These are phyloP conservation scores for Brettanomyces bruxellensis DNA, from an alignment of 805 yeast species.

Conservation along the genomic window DNA sequence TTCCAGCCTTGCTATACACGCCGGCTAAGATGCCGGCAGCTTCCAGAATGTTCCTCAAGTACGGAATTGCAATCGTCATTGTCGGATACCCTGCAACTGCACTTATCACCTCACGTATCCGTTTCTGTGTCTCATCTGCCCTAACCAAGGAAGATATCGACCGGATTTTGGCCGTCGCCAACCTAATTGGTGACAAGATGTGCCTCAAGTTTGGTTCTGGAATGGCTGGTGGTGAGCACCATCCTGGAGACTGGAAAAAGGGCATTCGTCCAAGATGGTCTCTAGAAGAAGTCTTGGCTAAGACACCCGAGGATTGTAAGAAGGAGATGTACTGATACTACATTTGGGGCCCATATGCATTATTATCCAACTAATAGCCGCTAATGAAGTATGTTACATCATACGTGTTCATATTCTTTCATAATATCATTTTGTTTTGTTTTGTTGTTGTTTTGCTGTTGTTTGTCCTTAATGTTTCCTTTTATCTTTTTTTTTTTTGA, in stretches of 20 bases:
- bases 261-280: constrained; percentile 66
- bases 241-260: constrained; percentile 45
- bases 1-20: constrained; percentile 77
- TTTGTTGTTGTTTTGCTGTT: background rate
- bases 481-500: no score
- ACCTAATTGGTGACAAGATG: constrained; percentile 69
- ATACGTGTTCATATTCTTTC: background rate
- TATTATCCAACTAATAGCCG: background rate
- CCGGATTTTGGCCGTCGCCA: constrained; percentile 56
- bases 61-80: constrained; percentile 86
- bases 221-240: constrained; percentile 50
- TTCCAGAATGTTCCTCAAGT: constrained; percentile 68
- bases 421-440: background rate
- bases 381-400: background rate
- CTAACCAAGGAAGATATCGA: constrained; percentile 93
- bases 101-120: constrained; percentile 75
- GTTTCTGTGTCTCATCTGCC: constrained; percentile 88
- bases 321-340: constrained; percentile 12
- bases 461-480: no score
- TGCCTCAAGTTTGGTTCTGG: constrained; percentile 74
- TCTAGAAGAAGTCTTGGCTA: constrained; percentile 65
- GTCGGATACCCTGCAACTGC: constrained; percentile 99
- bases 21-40: constrained; percentile 95
- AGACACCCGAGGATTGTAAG: constrained; percentile 58
- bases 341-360: background rate